Evolutionary conservation across 2,329 filamentous ascomycete genomes (phyloP).

Genomic region (Teratosphaeria viscida): DNA sequence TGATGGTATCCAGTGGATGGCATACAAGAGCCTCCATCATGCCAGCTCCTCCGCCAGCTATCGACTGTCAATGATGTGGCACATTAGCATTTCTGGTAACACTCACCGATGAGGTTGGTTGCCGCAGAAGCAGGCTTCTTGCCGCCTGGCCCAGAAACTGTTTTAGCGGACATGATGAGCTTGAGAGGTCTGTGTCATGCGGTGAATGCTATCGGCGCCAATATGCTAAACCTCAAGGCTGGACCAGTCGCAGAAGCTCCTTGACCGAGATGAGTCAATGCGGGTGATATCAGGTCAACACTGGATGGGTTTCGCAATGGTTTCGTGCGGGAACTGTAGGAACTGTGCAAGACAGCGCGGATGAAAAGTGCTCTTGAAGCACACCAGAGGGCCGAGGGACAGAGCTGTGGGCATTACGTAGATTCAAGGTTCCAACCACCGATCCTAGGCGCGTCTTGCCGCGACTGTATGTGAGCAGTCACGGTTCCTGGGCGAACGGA

Average conservation of each 20-base stretch:
- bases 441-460: constrained; percentile 6
- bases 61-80: background rate
- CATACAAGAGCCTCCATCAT: constrained; percentile 99
- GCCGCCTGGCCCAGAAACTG: constrained; percentile 44
- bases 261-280: background rate
- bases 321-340: background rate
- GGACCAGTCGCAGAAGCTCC: background rate
- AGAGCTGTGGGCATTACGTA: constrained; percentile 3
- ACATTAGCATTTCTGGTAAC: background rate
- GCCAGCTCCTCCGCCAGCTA: constrained; percentile 89
- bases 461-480: constrained; percentile 9
- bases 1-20: constrained; percentile 94
- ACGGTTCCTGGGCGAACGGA: constrained; percentile 20
- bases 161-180: constrained; percentile 49
- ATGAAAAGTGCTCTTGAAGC: background rate
- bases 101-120: constrained; percentile 79
- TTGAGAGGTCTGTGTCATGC: background rate
- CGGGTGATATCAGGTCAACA: background rate
- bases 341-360: background rate
- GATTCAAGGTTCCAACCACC: constrained; percentile 1
- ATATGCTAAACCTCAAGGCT: background rate
- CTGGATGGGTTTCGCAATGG: background rate
- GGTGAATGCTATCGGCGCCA: too few relatives aligned
- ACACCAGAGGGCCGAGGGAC: constrained; percentile 3
- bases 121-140: constrained; percentile 77